Evolutionary conservation across 306 rosid genomes (phyloP).

Genomic region (Benincasa hispida): DNA sequence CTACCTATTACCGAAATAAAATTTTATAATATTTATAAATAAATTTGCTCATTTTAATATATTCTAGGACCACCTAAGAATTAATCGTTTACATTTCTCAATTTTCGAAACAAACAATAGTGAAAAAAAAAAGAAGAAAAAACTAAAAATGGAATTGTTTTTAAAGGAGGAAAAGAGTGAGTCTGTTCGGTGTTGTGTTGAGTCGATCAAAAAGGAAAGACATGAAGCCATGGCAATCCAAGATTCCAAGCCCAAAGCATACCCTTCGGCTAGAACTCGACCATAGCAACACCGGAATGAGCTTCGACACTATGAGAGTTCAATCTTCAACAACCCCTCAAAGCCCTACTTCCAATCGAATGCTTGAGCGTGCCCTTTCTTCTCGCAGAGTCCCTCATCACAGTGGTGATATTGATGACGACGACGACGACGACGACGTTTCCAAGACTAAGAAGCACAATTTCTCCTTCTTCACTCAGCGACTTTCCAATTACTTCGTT

Average conservation of each 20-base stretch:
- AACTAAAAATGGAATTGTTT: not conserved
- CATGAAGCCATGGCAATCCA: slow-evolving; percentile 4
- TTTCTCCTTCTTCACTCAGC: slow-evolving; percentile 29
- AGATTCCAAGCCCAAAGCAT: not conserved
- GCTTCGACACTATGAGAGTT: slow-evolving; percentile 10
- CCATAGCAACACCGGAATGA: not conserved
- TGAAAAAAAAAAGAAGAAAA: no score
- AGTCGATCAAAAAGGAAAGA: not conserved
- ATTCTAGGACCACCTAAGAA: no score
- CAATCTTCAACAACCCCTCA: slow-evolving; percentile 10
- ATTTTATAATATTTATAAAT: no score
- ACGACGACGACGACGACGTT: slow-evolving; percentile 15
- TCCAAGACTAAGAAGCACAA: slow-evolving; percentile 55
- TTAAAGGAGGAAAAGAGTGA: not conserved
- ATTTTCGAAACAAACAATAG: no score
- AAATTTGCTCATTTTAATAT: no score
- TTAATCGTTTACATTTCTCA: no score
- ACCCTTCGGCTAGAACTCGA: slow-evolving; percentile 1
- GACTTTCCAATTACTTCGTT: slow-evolving; percentile 37
- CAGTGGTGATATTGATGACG: slow-evolving; percentile 16
- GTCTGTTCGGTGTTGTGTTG: not conserved
- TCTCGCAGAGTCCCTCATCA: slow-evolving; percentile 50
- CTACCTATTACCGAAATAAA: no score
- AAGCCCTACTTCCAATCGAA: slow-evolving; percentile 18
- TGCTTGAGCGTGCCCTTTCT: slow-evolving; percentile 60